Evolutionary conservation across 2,329 filamentous ascomycete genomes (phyloP).

Genomic region (Raffaelea arxii): DNA sequence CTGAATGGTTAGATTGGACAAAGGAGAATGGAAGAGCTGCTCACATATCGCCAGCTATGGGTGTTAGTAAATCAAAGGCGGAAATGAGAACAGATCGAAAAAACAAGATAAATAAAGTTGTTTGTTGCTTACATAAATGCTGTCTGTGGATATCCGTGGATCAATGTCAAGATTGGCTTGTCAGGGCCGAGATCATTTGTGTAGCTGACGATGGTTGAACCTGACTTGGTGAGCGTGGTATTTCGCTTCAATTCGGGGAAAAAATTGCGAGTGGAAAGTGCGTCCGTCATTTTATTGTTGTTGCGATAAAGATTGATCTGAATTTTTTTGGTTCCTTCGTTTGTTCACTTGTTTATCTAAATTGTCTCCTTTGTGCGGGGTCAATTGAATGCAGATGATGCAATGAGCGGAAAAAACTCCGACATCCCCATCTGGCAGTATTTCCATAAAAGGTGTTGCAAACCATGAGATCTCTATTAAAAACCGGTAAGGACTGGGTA

Average conservation of each 20-base stretch:
- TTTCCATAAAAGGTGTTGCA: too few relatives aligned
- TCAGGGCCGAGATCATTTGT: slow-evolving; percentile 13
- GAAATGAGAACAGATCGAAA: background rate
- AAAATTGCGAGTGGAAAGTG: slow-evolving; percentile 12
- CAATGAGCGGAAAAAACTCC: too few relatives aligned
- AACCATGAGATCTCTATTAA: too few relatives aligned
- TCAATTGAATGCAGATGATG: too few relatives aligned
- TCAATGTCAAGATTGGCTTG: slow-evolving; percentile 25
- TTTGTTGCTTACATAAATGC: slow-evolving; percentile 15
- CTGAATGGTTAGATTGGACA: slow-evolving; percentile 11
- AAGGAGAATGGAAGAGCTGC: background rate
- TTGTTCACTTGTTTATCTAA: too few relatives aligned
- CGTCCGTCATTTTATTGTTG: background rate
- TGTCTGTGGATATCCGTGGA: slow-evolving; percentile 37
- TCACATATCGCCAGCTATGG: slow-evolving; percentile 18
- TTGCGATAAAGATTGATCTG: too few relatives aligned
- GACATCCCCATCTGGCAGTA: too few relatives aligned
- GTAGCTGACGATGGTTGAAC: slow-evolving; percentile 15
- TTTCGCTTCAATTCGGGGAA: slow-evolving; percentile 13
- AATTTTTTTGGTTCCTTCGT: too few relatives aligned
- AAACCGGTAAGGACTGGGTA: too few relatives aligned
- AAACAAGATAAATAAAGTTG: too few relatives aligned
- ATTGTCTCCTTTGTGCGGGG: too few relatives aligned
- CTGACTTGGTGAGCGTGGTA: slow-evolving; percentile 13
- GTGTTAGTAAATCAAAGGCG: background rate